Base-by-base conservation (phyloP, 1,139 yeast species). In the Protomyces pachydermus region DNA sequence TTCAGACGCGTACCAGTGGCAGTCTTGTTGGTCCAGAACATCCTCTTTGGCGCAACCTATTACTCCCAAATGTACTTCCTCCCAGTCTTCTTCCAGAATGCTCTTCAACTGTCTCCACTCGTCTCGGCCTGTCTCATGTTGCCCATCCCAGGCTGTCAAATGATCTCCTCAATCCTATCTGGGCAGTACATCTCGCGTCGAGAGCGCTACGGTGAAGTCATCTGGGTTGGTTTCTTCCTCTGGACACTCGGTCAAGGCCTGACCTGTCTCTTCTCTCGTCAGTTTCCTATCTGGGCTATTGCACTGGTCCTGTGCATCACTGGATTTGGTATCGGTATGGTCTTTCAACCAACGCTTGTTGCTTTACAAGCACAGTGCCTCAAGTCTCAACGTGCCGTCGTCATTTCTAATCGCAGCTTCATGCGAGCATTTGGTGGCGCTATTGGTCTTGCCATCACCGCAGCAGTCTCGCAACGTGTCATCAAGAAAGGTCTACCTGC, bases 91-190 rank as follows among this genome's bases (percentile, higher is more conserved):
- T 54, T 39, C 23, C 58, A 54, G 32, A 39, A 25, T 18, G 58
- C 39, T 3, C 32, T 38, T 18, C 51, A 23, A 5, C 23, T 28
- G 3, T 38, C 58, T 12, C 60, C 64, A 16, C 37, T 60, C 35
- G 53, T 45, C 38, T 54, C 64, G 14, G 64, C 58, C 23, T 64
- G 46, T 10, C 64, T 54, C 37, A 45, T 56, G 25, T 48, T 60
- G n/a, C 57, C 64, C 9, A 25, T 54, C 14, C 52, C 54, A 45
- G 60, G 39, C 18, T 38, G 42, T 18, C 52, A 55, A 28, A 54
- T 55, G n/a, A 48, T 46, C 4, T 18, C 37, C 45, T 60, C 64
- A 3, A 56, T 55, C 28, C 38, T 54, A 12, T 45, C 60, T 16
- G 64, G 64, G 12, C 38, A 39, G 16, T 32, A 37, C 14, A 48